phyloP scores from a whole-genome alignment of 2,329 filamentous ascomycete genomes.

The Paraphoma sp. region DNA sequence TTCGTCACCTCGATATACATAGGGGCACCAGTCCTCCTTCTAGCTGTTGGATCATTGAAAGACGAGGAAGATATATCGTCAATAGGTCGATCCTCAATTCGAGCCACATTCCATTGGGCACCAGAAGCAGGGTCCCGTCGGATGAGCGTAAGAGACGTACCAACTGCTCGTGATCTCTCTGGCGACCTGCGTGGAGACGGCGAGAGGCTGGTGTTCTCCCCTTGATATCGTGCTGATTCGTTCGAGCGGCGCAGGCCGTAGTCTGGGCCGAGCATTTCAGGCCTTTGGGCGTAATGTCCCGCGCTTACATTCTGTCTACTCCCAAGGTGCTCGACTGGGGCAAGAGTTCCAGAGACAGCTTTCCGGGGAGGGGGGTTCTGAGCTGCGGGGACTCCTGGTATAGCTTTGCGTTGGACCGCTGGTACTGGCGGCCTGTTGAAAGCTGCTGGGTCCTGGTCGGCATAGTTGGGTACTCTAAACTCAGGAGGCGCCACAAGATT shows the following conservation, averaged over 20 bases:
- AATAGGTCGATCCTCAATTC: constrained; percentile 54
- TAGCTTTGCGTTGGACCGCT: constrained; percentile 40
- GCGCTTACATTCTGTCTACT: constrained; percentile 38
- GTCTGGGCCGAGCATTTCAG: constrained; percentile 22
- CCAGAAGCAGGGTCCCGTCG: constrained; percentile 57
- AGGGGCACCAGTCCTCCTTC: constrained; percentile 50
- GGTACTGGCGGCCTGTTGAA: constrained; percentile 19
- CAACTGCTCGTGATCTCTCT: constrained; percentile 15
- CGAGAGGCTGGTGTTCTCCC: constrained; percentile 28
- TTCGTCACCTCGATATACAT: constrained; percentile 64
- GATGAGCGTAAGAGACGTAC: constrained; percentile 55
- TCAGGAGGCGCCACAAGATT: constrained; percentile 38
- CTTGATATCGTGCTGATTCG: constrained; percentile 25
- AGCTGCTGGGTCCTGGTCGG: constrained; percentile 8
- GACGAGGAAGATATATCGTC: constrained; percentile 54
- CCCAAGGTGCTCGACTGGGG: constrained; percentile 31
- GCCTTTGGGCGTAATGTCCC: constrained; percentile 21
- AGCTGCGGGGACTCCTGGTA: constrained; percentile 18
- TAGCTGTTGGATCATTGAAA: constrained; percentile 33
- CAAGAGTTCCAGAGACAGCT: constrained; percentile 35
- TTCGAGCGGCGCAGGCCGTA: constrained; percentile 32
- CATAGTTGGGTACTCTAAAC: constrained; percentile 17
- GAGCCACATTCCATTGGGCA: constrained; percentile 60
- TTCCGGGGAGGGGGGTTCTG: constrained; percentile 27
- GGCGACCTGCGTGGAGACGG: constrained; percentile 29